Evolutionary conservation across 495 filamentous ascomycete genomes (phyloP), one percentile per base, ranked within the genome.

Genomic region (Daldinia concentrica): DNA sequence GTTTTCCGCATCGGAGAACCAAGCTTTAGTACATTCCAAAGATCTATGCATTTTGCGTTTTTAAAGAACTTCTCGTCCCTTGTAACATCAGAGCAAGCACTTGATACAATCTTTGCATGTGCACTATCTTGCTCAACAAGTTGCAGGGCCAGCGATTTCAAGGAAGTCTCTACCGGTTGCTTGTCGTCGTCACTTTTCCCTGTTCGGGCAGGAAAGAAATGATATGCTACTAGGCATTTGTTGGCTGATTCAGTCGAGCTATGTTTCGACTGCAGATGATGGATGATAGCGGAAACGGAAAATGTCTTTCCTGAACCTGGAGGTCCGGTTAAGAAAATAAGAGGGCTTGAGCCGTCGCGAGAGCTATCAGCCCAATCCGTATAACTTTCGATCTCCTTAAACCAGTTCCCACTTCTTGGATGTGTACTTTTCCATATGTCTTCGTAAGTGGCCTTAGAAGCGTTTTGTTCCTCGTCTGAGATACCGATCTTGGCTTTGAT

Each of bases 71-170:
- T 62, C 3, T 73, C 50, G 14, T 72, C 68, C 11, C 39, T 56
- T 19, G 69, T 69, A 6, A 55, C 45, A 3, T 64, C 54, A 27
- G 24, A 27, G 26, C 73, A 74, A 30, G 71, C 29, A 9, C 41
- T 41, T 6, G 68, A 58, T 30, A 73, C 52, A 51, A 22, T 62
- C 37, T 71, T 73, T 9, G 69, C 75, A 50, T 66, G 73, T 14
- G 64, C 67, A 24, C 55, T 19, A 43, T 76, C 73, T 55, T 76
- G 73, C 11, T 77, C 75, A 1, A 71, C 75, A 8, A 77, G 45
- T 26, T 77, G 75, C 3, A 56, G 34, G 4, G 69, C 59, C n/a
- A 77, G 71, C 1, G 62, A 68, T 41, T 76, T 77, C 26, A 77
- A 50, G 2, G 75, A 73, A 14, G 73, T 66, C 27, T 66, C 63